These are phyloP conservation scores for Hypholoma fasciculare DNA, from an alignment of 768 basidiomycete species.

Conservation along the genomic window DNA sequence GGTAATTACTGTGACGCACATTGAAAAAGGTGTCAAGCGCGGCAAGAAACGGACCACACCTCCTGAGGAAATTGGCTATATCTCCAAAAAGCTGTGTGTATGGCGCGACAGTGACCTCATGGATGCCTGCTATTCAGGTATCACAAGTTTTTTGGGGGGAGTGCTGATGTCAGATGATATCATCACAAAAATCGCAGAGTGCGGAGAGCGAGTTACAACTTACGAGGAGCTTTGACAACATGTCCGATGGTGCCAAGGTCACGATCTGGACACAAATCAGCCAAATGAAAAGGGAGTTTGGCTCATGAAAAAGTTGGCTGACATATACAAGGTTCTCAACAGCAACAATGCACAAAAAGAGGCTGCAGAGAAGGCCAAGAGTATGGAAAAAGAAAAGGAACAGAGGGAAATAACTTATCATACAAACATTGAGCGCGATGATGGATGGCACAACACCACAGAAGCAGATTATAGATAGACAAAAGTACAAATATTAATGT, in stretches of 20 bases:
- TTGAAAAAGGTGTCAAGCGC: background rate
- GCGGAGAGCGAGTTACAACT: background rate
- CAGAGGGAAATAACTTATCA: too few species aligned
- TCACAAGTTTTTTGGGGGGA: background rate
- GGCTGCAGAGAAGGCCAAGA: too few species aligned
- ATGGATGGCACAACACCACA: too few species aligned
- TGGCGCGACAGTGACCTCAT: constrained; percentile 10
- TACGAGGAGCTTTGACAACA: constrained; percentile 3
- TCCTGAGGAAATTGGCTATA: background rate
- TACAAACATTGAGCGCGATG: too few species aligned
- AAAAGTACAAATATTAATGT: too few species aligned
- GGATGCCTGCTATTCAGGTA: background rate
- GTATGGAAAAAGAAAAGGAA: too few species aligned
- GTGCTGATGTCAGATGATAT: constrained; percentile 6
- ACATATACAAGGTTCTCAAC: too few species aligned
- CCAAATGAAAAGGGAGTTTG: too few species aligned
- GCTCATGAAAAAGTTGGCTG: too few species aligned
- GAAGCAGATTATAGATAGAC: too few species aligned
- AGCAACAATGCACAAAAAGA: too few species aligned
- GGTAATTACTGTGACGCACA: background rate
- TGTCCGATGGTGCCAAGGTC: constrained; percentile 13
- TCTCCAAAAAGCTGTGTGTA: background rate
- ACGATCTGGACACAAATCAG: too few species aligned
- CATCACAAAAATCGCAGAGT: background rate
- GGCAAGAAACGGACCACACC: constrained; percentile 7